Conservation (phyloP, 352 stramenopile species). For the Pythium pyrilobum region DNA sequence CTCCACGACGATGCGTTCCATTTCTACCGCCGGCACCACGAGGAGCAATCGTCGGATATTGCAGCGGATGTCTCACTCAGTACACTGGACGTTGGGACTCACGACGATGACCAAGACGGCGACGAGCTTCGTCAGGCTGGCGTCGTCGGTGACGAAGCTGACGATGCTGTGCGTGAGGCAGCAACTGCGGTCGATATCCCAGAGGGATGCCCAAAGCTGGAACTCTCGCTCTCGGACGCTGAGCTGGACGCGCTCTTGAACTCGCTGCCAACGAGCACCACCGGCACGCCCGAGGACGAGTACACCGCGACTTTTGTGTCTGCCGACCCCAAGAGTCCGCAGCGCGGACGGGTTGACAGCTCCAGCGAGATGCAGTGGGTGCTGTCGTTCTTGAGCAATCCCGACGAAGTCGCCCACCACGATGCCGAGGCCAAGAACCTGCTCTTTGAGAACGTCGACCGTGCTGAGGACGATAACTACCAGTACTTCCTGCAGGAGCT, state of each 20-base stretch:
- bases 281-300: not conserved
- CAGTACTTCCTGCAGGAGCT: constrained; percentile 63
- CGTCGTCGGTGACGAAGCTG: not conserved
- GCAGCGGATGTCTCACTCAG: no score
- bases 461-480: constrained; percentile 65
- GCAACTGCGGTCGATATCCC: not conserved
- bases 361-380: constrained; percentile 65
- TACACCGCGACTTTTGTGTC: not conserved
- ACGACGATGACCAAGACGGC: not conserved
- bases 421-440: constrained; percentile 58
- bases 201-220: constrained; percentile 29
- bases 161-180: not conserved
- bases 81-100: no score
- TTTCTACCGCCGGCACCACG: not conserved
- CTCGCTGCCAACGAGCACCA: constrained; percentile 20
- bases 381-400: constrained; percentile 52
- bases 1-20: constrained; percentile 9
- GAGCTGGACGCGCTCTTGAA: constrained; percentile 56
- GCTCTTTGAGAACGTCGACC: constrained; percentile 22
- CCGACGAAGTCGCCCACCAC: constrained; percentile 32
- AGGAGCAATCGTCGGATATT: not conserved
- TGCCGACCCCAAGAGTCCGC: constrained; percentile 16
- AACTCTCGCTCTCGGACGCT: constrained; percentile 49
- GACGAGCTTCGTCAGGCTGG: constrained; percentile 3
- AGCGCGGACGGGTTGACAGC: no score